phyloP scores from a whole-genome alignment of 2,329 filamentous ascomycete genomes.

The Neophaeococcomyces aloes region DNA sequence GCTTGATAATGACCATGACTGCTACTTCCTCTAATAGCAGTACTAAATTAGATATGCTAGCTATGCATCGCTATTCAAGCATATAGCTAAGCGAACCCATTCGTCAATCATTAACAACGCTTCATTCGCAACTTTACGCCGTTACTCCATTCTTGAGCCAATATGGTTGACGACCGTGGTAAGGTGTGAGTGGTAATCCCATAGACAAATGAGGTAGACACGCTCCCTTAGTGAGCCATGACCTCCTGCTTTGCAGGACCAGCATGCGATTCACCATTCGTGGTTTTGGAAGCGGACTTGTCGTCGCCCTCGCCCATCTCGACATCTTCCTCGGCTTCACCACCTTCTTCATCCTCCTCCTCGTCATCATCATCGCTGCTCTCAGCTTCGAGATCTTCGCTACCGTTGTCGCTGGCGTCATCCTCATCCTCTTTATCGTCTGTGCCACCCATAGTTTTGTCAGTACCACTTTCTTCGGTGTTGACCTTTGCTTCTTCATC shows the following conservation, averaged over 20 bases:
- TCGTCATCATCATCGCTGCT: slow-evolving; percentile 61
- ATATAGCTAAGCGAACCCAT: not conserved
- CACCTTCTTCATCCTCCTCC: slow-evolving; percentile 46
- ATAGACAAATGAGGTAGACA: no score
- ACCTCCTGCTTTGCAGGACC: slow-evolving; percentile 32
- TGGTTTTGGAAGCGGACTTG: slow-evolving; percentile 24
- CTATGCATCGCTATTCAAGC: not conserved
- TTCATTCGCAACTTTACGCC: not conserved
- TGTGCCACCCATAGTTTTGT: slow-evolving; percentile 64
- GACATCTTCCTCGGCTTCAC: slow-evolving; percentile 34
- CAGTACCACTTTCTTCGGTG: slow-evolving; percentile 44
- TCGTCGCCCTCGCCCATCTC: slow-evolving; percentile 42
- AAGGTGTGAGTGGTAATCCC: no score
- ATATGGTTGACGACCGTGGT: no score
- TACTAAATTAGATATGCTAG: not conserved
- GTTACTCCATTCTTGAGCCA: not conserved
- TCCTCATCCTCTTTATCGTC: slow-evolving; percentile 59
- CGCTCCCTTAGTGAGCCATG: slow-evolving; percentile 34
- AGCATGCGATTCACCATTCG: slow-evolving; percentile 23
- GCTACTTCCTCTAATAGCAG: not conserved
- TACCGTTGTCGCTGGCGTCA: slow-evolving; percentile 60
- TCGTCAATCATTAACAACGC: not conserved
- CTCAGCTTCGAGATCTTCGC: slow-evolving; percentile 69
- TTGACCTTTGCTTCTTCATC: slow-evolving; percentile 34
- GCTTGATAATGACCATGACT: not conserved